Evolutionary conservation across 306 rosid genomes (phyloP).

Genomic region (Adenanthera pavonina): DNA sequence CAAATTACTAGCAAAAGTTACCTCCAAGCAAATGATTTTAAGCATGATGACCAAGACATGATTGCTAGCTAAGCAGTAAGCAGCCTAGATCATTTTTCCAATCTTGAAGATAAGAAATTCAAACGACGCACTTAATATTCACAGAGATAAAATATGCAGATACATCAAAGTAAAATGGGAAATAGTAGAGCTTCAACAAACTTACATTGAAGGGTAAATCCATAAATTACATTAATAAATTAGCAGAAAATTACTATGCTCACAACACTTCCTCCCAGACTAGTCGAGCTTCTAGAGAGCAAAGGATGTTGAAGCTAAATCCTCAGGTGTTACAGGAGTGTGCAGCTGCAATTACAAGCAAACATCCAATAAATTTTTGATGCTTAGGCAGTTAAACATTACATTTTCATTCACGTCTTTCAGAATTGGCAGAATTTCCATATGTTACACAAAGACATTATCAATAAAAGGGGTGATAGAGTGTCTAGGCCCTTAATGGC

Average conservation of each 20-base stretch:
- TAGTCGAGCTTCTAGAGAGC: slow-evolving; percentile 50
- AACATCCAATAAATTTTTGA: slow-evolving; percentile 29
- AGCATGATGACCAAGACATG: not conserved
- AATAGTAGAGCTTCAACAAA: not conserved
- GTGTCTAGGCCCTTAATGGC: too few relatives aligned
- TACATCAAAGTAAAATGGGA: not conserved
- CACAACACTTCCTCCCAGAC: slow-evolving; percentile 4
- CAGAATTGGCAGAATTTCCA: not conserved
- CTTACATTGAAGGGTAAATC: slow-evolving; percentile 1
- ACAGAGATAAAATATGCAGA: not conserved
- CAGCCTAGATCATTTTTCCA: not conserved
- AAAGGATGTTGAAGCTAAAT: slow-evolving; percentile 64
- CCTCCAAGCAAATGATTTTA: not conserved
- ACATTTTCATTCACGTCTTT: slow-evolving; percentile 14
- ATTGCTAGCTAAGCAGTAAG: not conserved
- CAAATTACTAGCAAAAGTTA: not conserved
- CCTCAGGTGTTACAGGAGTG: slow-evolving; percentile 76
- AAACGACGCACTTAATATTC: not conserved
- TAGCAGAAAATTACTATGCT: slow-evolving; percentile 21
- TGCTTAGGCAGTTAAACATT: not conserved
- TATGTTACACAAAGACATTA: not conserved
- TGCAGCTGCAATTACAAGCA: slow-evolving; percentile 72
- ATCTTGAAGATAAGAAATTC: too few relatives aligned
- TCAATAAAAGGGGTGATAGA: not conserved
- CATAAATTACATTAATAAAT: slow-evolving; percentile 19